Conservation (phyloP, 2,329 filamentous ascomycete genomes). For the Xylaria sp. region DNA sequence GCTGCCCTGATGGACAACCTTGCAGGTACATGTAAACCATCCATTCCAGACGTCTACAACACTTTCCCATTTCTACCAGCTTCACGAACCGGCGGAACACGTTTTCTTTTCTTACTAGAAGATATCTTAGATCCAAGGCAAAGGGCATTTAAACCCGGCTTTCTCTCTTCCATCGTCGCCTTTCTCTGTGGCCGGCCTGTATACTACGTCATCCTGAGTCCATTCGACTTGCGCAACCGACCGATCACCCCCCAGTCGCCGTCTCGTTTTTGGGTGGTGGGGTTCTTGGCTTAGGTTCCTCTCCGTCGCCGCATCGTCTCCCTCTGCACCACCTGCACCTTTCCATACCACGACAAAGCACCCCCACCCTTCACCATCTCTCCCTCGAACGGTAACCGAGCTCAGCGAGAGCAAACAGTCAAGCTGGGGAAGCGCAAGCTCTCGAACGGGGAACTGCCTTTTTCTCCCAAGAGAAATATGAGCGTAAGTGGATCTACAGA, state of each 20-base stretch:
- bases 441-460: conserved; percentile 61
- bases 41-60: conserved; percentile 7
- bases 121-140: not conserved
- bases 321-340: not conserved
- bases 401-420: conserved; percentile 37
- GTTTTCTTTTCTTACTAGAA: not conserved
- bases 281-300: conserved; percentile 24
- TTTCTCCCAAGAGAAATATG: conserved; percentile 63
- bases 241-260: conserved; percentile 13
- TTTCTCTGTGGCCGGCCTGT: conserved; percentile 5
- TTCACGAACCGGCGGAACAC: not conserved
- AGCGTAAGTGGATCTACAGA: conserved; percentile 50
- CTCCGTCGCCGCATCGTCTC: conserved; percentile 3
- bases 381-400: not conserved
- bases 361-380: not conserved
- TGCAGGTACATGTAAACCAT: not conserved
- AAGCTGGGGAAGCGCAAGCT: conserved; percentile 71
- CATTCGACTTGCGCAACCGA: conserved; percentile 9
- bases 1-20: not conserved
- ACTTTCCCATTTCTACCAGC: conserved; percentile 6
- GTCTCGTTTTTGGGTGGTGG: conserved; percentile 23
- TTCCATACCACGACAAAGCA: conserved; percentile 4
- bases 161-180: not conserved
- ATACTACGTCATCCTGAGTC: conserved; percentile 19
- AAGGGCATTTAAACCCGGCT: not conserved